These are phyloP conservation scores for Arxiozyma bovina DNA, from an alignment of 1,139 yeast species.

Conservation along the genomic window DNA sequence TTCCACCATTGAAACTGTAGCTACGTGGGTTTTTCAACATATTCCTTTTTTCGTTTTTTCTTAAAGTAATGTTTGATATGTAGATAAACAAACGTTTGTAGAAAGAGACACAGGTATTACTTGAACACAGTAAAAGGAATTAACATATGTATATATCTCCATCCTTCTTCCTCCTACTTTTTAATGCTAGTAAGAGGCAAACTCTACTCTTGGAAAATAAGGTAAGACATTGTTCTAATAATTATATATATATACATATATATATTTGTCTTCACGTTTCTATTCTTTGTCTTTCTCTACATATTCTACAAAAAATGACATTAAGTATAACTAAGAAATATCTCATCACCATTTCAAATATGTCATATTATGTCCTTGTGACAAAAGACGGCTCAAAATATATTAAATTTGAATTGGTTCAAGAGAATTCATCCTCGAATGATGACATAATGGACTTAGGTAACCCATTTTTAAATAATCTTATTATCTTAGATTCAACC, in stretches of 20 bases:
- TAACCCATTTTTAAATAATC: not conserved
- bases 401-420: conserved; percentile 8
- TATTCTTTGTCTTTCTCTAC: not conserved
- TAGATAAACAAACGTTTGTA: too few species aligned
- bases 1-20: too few species aligned
- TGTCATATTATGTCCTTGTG: conserved; percentile 7
- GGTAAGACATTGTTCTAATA: not conserved
- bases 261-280: too few species aligned
- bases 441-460: not conserved
- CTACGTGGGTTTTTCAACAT: too few species aligned
- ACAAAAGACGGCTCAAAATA: conserved; percentile 10
- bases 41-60: too few species aligned
- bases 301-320: not conserved
- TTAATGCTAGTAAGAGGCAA: not conserved
- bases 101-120: too few species aligned
- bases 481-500: conserved; percentile 44
- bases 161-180: not conserved
- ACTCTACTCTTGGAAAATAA: not conserved
- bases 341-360: conserved; percentile 5
- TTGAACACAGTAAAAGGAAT: too few species aligned
- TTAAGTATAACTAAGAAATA: not conserved
- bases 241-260: too few species aligned
- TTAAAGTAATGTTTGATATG: too few species aligned
- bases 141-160: too few species aligned
- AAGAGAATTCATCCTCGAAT: not conserved